These are phyloP conservation scores for Scheffersomyces parashehatae DNA, from an alignment of 1,139 yeast genomes.

Conservation along the genomic window DNA sequence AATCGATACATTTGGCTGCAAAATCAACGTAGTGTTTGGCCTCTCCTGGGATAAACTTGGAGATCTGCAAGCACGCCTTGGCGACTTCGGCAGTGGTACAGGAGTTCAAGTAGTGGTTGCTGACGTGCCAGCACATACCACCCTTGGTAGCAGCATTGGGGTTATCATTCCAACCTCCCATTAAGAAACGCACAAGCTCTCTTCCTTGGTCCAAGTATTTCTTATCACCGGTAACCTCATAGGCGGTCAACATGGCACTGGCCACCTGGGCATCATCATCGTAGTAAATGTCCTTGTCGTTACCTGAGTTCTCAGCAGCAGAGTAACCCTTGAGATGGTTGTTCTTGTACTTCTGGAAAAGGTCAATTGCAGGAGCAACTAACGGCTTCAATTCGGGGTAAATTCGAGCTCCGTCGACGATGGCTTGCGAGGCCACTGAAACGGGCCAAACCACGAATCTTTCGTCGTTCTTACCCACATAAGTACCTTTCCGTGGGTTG, in stretches of 20 bases:
- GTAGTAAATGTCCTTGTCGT: constrained; percentile 65
- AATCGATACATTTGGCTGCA: constrained; percentile 55
- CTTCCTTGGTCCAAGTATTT: constrained; percentile 56
- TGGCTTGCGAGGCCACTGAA: constrained; percentile 62
- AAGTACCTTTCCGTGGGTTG: constrained; percentile 43
- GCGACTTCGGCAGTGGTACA: constrained; percentile 77
- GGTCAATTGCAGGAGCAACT: constrained; percentile 53
- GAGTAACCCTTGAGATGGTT: constrained; percentile 52
- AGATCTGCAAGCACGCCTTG: constrained; percentile 60
- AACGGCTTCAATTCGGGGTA: constrained; percentile 59
- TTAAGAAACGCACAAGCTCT: constrained; percentile 59
- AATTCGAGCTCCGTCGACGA: constrained; percentile 61
- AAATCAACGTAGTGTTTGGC: constrained; percentile 46
- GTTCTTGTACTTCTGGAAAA: constrained; percentile 56
- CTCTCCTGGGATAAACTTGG: constrained; percentile 53
- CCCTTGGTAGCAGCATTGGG: constrained; percentile 48
- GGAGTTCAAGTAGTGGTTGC: constrained; percentile 59
- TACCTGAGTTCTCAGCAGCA: constrained; percentile 58
- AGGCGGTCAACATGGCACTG: constrained; percentile 64
- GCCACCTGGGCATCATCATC: constrained; percentile 81
- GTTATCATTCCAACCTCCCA: constrained; percentile 65
- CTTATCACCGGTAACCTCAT: constrained; percentile 63
- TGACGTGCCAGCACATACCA: constrained; percentile 69
- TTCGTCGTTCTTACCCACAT: constrained; percentile 49
- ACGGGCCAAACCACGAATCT: constrained; percentile 69